phyloP scores from a whole-genome alignment of 2,329 filamentous ascomycete species.

The Paraconiothyrium sp. region DNA sequence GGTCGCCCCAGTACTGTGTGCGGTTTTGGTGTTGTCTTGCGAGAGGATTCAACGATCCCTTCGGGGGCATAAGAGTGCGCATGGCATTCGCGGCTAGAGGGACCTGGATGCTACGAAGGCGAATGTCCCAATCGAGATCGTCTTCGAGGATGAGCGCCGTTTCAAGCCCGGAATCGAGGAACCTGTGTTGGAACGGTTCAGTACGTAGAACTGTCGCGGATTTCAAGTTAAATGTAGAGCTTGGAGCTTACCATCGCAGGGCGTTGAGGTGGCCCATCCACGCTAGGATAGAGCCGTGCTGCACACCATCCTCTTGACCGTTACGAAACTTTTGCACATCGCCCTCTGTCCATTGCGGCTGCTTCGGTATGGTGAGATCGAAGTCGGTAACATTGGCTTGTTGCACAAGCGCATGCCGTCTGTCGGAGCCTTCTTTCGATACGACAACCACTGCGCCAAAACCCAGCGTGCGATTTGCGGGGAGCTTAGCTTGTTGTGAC shows the following conservation, averaged over 20 bases:
- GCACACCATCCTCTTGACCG: constrained; percentile 43
- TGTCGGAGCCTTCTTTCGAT: constrained; percentile 50
- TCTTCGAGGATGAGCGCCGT: constrained; percentile 57
- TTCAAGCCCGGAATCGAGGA: constrained; percentile 53
- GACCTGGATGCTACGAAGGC: constrained; percentile 54
- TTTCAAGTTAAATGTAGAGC: constrained; percentile 2
- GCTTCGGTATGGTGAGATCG: constrained; percentile 53
- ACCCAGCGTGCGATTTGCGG: constrained; percentile 49
- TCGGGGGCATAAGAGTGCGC: constrained; percentile 49
- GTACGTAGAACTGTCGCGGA: constrained; percentile 1
- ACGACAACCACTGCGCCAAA: constrained; percentile 56
- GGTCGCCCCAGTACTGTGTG: constrained; percentile 53
- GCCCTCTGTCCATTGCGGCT: constrained; percentile 54
- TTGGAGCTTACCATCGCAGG: constrained; percentile 49
- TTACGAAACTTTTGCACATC: constrained; percentile 52
- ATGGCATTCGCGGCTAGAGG: constrained; percentile 53
- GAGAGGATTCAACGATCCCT: constrained; percentile 30
- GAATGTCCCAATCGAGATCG: constrained; percentile 58
- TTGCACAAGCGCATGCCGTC: constrained; percentile 52
- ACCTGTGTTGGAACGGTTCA: constrained; percentile 41
- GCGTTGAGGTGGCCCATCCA: constrained; percentile 57
- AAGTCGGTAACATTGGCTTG: constrained; percentile 55
- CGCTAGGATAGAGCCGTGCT: constrained; percentile 53
- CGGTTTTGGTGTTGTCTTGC: constrained; percentile 32
- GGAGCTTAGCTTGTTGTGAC: constrained; percentile 33